A percentile compares a stretch with the other conserved stretches of the same genome.
Evolutionary conservation across 495 filamentous ascomycete species (phyloP).

Genomic region (Xylaria cubensis): DNA sequence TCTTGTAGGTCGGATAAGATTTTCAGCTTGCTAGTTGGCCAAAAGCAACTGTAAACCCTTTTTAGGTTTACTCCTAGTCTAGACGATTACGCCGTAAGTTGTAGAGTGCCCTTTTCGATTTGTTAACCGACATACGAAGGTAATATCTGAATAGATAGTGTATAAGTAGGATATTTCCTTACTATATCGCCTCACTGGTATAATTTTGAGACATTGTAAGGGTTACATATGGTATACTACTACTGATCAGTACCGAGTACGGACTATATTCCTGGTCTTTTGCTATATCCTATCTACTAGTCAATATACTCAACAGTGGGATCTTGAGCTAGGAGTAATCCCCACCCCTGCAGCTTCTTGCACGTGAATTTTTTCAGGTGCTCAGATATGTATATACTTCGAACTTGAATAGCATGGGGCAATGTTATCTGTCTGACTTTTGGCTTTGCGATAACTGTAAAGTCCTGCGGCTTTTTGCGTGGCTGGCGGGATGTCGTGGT

Average conservation of each 20-base stretch:
- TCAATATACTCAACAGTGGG: neutral
- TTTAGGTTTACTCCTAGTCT: neutral
- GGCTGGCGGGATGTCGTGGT: neutral
- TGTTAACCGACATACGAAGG: neutral
- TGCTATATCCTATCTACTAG: too few species aligned
- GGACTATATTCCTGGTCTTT: too few species aligned
- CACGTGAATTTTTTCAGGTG: neutral
- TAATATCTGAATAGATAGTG: neutral
- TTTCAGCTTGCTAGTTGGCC: neutral
- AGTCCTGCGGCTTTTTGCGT: neutral
- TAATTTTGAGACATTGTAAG: neutral
- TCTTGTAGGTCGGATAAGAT: neutral
- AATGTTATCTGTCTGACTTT: neutral
- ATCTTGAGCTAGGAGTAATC: neutral
- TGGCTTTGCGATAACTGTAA: neutral
- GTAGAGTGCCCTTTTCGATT: neutral
- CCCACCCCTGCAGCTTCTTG: neutral
- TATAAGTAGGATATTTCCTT: too few species aligned
- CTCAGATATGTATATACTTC: neutral
- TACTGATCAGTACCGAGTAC: too few species aligned
- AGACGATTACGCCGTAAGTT: neutral
- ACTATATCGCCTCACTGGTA: neutral
- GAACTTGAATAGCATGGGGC: neutral
- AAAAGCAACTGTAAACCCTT: neutral
- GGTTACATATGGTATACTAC: too few species aligned